phyloP scores from a whole-genome alignment of 1,284 basidiomycete genomes.

The Stereum hirsutum region DNA sequence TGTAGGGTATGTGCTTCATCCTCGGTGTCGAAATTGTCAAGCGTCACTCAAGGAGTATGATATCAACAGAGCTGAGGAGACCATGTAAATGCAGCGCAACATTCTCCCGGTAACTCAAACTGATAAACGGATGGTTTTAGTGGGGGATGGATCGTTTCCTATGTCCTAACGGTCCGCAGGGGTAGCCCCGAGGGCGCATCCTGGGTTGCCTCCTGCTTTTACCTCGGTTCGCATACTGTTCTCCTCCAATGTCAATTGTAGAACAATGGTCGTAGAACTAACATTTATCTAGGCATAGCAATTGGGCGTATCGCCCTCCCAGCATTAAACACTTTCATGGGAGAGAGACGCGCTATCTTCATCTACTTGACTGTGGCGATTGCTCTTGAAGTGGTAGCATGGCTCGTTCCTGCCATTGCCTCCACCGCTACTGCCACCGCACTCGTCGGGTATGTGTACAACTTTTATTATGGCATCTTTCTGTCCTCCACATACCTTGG shows the following conservation, averaged over 20 bases:
- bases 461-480: no score
- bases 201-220: constrained; percentile 24
- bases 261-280: no score
- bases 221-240: constrained; percentile 15
- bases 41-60: no score
- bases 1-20: constrained; percentile 15
- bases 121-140: constrained; percentile 11
- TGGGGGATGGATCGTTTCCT: constrained; percentile 24
- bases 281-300: constrained; percentile 16
- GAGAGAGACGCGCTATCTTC: constrained; percentile 22
- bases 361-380: constrained; percentile 21
- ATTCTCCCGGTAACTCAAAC: no score
- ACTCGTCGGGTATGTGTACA: constrained; percentile 23
- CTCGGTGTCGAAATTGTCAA: neutral
- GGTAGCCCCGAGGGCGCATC: constrained; percentile 22
- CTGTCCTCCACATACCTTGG: no score
- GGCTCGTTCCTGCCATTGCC: constrained; percentile 20
- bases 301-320: constrained; percentile 23
- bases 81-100: constrained; percentile 20
- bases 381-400: constrained; percentile 20
- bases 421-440: constrained; percentile 23
- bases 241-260: no score
- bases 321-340: constrained; percentile 20
- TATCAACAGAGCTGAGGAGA: constrained; percentile 24
- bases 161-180: constrained; percentile 19